phyloP scores from a whole-genome alignment of 495 filamentous ascomycete genomes.

The Penicillium herquei region DNA sequence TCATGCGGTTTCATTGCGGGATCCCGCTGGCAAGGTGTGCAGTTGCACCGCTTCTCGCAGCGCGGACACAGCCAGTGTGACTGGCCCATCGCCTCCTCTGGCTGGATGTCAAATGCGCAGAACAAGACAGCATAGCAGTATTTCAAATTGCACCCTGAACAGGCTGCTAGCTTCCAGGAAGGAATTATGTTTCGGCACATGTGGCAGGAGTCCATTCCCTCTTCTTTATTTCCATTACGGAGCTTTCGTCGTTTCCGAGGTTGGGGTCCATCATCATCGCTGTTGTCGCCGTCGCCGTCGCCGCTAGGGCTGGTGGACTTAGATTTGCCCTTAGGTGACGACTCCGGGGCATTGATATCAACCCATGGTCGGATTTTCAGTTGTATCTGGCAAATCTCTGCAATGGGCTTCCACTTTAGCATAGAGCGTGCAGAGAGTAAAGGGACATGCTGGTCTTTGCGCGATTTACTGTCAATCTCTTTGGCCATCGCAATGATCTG shows the following conservation, averaged over 20 bases:
- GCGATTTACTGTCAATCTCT: conserved; percentile 56
- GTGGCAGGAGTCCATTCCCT: conserved; percentile 63
- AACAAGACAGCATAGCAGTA: conserved; percentile 91
- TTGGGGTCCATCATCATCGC: conserved; percentile 35
- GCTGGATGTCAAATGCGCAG: conserved; percentile 83
- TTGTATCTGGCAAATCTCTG: conserved; percentile 88
- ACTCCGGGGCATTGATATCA: conserved; percentile 40
- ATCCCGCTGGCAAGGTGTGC: conserved; percentile 66
- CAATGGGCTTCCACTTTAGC: conserved; percentile 69
- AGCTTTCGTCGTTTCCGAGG: conserved; percentile 51
- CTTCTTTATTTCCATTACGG: conserved; percentile 37
- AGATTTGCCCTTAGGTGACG: conserved; percentile 28
- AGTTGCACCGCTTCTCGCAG: conserved; percentile 81
- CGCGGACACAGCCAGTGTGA: conserved; percentile 83
- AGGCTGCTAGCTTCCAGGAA: conserved; percentile 77
- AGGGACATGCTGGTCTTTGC: conserved; percentile 48
- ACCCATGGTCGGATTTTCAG: conserved; percentile 67
- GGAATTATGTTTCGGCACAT: conserved; percentile 73
- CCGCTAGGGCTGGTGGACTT: conserved; percentile 8
- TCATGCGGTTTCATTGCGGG: conserved; percentile 66
- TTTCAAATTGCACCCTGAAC: conserved; percentile 65
- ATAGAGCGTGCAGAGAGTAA: conserved; percentile 62
- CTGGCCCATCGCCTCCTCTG: conserved; percentile 73
- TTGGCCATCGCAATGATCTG: conserved; percentile 60
- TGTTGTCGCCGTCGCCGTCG: conserved; percentile 4